Conservation (phyloP, 345 rosid species). For the Pugionium dolabratum region DNA sequence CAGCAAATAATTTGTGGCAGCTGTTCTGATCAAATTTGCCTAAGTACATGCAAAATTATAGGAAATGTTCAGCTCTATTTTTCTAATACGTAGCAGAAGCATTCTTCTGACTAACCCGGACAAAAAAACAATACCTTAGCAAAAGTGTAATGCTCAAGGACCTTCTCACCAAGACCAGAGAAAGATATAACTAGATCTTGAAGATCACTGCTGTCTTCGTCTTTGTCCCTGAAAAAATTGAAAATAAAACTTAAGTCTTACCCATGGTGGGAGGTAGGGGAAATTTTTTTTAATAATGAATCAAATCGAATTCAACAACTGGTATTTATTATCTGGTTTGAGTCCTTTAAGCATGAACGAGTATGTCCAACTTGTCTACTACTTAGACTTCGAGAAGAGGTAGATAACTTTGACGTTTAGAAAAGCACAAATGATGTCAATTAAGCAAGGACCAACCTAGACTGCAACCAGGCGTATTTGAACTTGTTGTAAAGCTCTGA, state of each 20-base stretch:
- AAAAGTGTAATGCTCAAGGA: conserved; percentile 86
- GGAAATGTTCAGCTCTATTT: not conserved
- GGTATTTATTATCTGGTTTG: not conserved
- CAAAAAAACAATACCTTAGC: conserved; percentile 64
- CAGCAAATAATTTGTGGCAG: conserved; percentile 74
- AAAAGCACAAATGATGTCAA: conserved; percentile 26
- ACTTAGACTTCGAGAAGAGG: not conserved
- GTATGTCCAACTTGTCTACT: conserved; percentile 3
- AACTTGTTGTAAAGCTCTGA: conserved; percentile 75
- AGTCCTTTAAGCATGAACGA: conserved; percentile 21
- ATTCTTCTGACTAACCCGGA: not conserved
- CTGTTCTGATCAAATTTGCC: conserved; percentile 92
- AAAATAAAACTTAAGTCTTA: conserved; percentile 30
- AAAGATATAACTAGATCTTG: conserved; percentile 77
- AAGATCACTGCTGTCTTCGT: conserved; percentile 67
- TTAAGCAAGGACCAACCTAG: conserved; percentile 49
- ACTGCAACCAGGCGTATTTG: conserved; percentile 75
- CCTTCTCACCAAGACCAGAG: conserved; percentile 81
- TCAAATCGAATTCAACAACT: not conserved
- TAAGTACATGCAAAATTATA: conserved; percentile 32
- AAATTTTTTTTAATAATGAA: not conserved
- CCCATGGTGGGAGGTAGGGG: not conserved
- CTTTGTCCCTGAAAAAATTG: conserved; percentile 54
- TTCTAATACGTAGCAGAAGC: conserved; percentile 2
- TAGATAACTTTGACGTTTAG: conserved; percentile 9